Evolutionary conservation across 2,329 filamentous ascomycete genomes (phyloP).

Genomic region (Fusarium udum): DNA sequence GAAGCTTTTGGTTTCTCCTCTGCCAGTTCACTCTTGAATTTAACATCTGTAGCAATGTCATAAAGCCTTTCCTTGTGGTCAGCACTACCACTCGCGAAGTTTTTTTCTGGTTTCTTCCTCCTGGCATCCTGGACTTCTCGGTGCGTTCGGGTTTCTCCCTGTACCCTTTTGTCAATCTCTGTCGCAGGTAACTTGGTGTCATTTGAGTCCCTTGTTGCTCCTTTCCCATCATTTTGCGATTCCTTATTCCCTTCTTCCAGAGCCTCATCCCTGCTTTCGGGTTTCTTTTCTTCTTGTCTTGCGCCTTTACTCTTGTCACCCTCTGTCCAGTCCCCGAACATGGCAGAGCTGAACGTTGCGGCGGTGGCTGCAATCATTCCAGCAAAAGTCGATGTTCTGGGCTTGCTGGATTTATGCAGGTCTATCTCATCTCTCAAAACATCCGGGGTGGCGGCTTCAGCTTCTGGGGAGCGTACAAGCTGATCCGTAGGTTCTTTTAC

Average conservation of each 20-base stretch:
- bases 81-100: constrained; percentile 44
- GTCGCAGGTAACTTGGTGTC: neutral
- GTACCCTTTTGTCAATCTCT: constrained; percentile 36
- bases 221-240: neutral
- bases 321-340: constrained; percentile 42
- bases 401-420: neutral
- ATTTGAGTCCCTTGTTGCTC: neutral
- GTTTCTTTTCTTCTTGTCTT: constrained; percentile 38
- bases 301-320: constrained; percentile 50
- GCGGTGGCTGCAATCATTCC: constrained; percentile 32
- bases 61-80: constrained; percentile 15
- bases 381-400: constrained; percentile 13
- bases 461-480: neutral
- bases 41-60: constrained; percentile 6
- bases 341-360: constrained; percentile 36
- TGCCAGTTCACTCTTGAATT: neutral
- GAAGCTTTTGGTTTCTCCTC: constrained; percentile 1
- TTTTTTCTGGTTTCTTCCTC: constrained; percentile 14
- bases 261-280: neutral
- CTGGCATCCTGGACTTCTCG: neutral
- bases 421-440: neutral
- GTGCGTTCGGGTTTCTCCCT: constrained; percentile 37
- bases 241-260: neutral
- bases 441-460: neutral
- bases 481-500: neutral